Evolutionary conservation across 768 basidiomycete genomes (phyloP).

Genomic region (Agrocybe praecox): DNA sequence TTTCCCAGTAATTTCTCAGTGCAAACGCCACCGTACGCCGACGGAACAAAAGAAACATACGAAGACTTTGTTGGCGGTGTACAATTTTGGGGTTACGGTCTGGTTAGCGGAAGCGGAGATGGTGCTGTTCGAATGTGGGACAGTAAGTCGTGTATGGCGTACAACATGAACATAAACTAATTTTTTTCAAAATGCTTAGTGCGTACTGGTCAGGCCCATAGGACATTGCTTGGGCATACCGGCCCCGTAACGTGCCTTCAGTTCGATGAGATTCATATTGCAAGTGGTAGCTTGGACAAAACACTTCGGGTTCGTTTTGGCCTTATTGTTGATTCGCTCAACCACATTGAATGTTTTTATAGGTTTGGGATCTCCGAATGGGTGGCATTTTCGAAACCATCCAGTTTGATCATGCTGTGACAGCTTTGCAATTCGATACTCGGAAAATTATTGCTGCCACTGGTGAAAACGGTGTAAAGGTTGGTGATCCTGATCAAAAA

Average conservation of each 20-base stretch:
- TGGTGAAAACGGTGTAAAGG: conserved; percentile 93
- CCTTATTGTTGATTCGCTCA: conserved; percentile 1
- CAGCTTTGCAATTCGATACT: conserved; percentile 91
- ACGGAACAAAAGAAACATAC: conserved; percentile 94
- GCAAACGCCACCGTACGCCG: conserved; percentile 84
- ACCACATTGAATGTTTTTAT: neutral
- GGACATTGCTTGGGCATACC: conserved; percentile 91
- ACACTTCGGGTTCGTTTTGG: conserved; percentile 70
- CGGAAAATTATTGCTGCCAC: conserved; percentile 91
- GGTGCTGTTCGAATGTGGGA: conserved; percentile 99
- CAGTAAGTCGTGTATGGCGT: conserved; percentile 58
- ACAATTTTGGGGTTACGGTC: conserved; percentile 98
- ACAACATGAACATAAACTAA: neutral
- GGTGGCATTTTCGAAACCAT: conserved; percentile 89
- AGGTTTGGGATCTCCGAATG: conserved; percentile 97
- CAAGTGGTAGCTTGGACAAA: conserved; percentile 93
- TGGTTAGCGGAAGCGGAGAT: conserved; percentile 96
- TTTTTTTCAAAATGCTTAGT: conserved; percentile 45
- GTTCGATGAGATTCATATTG: conserved; percentile 94
- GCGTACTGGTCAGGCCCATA: conserved; percentile 96
- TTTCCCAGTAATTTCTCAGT: conserved; percentile 72
- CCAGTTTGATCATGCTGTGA: conserved; percentile 88
- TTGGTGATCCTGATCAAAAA: conserved; percentile 29
- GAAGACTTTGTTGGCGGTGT: conserved; percentile 97
- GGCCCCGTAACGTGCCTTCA: conserved; percentile 92